These are phyloP conservation scores for Didymella sp. DNA, from an alignment of 2,329 filamentous ascomycete genomes.

Conservation along the genomic window DNA sequence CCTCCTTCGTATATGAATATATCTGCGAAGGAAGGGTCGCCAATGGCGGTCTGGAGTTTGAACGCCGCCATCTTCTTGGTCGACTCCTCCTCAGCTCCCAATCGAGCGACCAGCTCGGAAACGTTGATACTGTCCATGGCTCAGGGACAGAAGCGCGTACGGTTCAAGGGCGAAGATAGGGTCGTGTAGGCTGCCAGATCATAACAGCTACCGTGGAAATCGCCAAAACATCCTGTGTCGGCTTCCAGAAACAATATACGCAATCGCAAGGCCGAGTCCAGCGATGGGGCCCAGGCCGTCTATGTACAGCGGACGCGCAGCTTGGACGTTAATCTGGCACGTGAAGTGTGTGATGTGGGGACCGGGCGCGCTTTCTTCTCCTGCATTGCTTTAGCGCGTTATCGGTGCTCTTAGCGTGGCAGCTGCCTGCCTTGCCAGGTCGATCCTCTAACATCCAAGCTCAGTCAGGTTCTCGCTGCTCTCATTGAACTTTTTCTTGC, in stretches of 20 bases:
- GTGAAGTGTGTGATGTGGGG: constrained; percentile 34
- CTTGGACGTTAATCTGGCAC: constrained; percentile 27
- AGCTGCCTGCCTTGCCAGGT: constrained; percentile 13
- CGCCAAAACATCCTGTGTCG: constrained; percentile 15
- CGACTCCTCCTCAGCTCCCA: constrained; percentile 77
- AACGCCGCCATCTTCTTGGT: constrained; percentile 98
- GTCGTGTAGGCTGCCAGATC: constrained; percentile 11
- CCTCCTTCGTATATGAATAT: constrained; percentile 93
- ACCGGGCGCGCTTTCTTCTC: constrained; percentile 7
- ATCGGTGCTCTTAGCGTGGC: constrained; percentile 3
- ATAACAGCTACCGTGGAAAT: constrained; percentile 23
- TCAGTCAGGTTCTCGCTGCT: constrained; percentile 5
- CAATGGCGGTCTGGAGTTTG: constrained; percentile 94
- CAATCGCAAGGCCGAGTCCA: constrained; percentile 10
- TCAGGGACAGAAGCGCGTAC: constrained; percentile 24
- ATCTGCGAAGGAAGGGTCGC: constrained; percentile 95
- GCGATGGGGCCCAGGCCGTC: constrained; percentile 14
- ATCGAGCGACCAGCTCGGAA: constrained; percentile 64
- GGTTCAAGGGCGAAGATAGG: neutral
- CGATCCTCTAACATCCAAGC: constrained; percentile 15
- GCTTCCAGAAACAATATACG: constrained; percentile 9
- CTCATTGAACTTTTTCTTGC: constrained; percentile 8
- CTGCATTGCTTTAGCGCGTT: constrained; percentile 9
- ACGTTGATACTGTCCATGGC: constrained; percentile 64
- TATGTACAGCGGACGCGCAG: constrained; percentile 24